Evolutionary conservation across 2,329 filamentous ascomycete species (phyloP), one percentile per base, ranked within the genome.

Genomic region (Colletotrichum chrysophilum): DNA sequence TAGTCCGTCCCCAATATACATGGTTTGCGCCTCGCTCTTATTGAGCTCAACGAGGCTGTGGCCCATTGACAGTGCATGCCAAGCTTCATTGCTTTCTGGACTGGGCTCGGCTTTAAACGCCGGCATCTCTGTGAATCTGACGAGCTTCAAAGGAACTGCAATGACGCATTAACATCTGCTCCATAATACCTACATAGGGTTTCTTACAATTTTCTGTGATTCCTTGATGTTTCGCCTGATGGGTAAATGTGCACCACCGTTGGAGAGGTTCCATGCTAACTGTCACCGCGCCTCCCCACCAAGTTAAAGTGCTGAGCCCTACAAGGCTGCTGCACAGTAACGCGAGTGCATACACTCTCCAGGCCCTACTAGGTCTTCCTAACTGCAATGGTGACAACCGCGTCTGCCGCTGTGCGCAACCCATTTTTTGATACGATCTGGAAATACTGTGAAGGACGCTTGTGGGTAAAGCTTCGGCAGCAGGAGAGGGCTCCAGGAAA

Each of bases 51-150:
- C 9, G 12, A 62, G 58, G 5, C 58, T 62, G 16, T 36, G 58
- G 0, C 58, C 58, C 58, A 62, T 62, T 30, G 58, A 62, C 8
- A 62, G 58, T 18, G 58, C 30, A 36, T 6, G 58, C 58, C 58
- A 62, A 0, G 58, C 58, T 62, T 14, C 58, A 34, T 62, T 6
- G 58, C 58, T 62, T 16, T 62, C 58, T 21, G 58, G 30, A 8
- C 10, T 62, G 18, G 58, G 58, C 58, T 62, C 58, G 3, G 58
- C 58, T 16, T 62, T 62, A 10, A 62, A 32, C 5, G 26, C 30
- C 14, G 58, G 58, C 58, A 62, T 62, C 12, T 62, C 58, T 32
- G 14, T 62, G 30, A 62, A 62, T 9, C 30, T 62, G 58, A 34
- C 16, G 58, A n/a, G 58, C 58, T 62, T 62, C 0, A 1, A 9